Evolutionary conservation across 371 early-diverging fungal genomes (phyloP).

Genomic region (Lichtheimia corymbifera): DNA sequence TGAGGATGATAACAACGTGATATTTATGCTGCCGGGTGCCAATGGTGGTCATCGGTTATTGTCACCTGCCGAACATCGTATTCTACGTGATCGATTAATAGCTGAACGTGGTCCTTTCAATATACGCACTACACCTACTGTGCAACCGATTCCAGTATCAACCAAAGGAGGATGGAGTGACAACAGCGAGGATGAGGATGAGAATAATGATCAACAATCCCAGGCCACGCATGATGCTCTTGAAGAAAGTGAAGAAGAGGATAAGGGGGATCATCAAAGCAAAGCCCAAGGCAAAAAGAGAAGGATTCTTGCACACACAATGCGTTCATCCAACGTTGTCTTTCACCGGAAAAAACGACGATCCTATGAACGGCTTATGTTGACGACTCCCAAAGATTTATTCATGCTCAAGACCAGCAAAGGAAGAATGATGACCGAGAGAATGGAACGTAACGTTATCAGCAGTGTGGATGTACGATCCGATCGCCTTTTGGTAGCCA

Average conservation of each 20-base stretch:
- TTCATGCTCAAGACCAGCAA: constrained; percentile 24
- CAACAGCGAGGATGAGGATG: neutral
- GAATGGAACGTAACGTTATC: constrained; percentile 29
- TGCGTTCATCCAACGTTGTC: neutral
- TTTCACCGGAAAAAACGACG: neutral
- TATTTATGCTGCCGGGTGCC: neutral
- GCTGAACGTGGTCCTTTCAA: constrained; percentile 4
- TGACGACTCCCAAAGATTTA: constrained; percentile 36
- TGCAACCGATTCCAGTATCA: constrained; percentile 3
- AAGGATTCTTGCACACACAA: neutral
- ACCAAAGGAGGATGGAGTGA: constrained; percentile 13
- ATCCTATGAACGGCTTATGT: constrained; percentile 26
- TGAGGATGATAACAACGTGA: neutral
- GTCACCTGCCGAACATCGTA: constrained; percentile 6
- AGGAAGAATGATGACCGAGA: constrained; percentile 25
- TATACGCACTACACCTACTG: neutral
- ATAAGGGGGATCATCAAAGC: neutral
- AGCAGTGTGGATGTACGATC: constrained; percentile 40
- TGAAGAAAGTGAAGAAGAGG: neutral
- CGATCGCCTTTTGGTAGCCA: constrained; percentile 24
- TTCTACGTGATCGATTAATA: constrained; percentile 1
- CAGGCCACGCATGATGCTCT: neutral
- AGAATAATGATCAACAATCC: neutral
- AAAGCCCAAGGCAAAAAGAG: no score
- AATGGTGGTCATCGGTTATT: constrained; percentile 8